Evolutionary conservation across 768 basidiomycete species (phyloP).

Genomic region (Trametes villosa): DNA sequence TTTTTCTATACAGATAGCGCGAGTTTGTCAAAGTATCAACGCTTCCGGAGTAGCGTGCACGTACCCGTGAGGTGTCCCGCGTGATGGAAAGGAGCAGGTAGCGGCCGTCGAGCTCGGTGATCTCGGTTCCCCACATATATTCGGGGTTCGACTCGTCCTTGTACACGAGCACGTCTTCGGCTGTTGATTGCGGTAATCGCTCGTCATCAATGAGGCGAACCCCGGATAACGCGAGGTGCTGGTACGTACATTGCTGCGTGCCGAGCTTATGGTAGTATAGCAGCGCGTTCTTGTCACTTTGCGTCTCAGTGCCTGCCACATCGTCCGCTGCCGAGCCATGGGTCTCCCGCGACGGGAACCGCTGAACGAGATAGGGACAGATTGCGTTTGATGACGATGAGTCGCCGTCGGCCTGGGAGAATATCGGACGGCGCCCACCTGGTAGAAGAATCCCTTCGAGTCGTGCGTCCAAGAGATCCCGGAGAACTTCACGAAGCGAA

Average conservation of each 20-base stretch:
- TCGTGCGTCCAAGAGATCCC: constrained; percentile 75
- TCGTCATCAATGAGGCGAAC: background rate
- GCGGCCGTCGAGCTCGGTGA: constrained; percentile 65
- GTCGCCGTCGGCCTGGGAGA: background rate
- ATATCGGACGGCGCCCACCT: constrained; percentile 41
- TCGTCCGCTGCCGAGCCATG: constrained; percentile 53
- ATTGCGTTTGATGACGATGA: constrained; percentile 4
- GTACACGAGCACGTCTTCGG: constrained; percentile 69
- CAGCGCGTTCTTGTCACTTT: constrained; percentile 69
- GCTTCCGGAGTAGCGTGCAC: constrained; percentile 18
- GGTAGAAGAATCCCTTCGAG: constrained; percentile 85
- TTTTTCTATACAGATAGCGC: constrained; percentile 57
- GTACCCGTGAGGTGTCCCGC: constrained; percentile 68
- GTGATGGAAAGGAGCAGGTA: constrained; percentile 59
- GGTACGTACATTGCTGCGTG: constrained; percentile 63
- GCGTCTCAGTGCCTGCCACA: constrained; percentile 60
- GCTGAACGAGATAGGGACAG: constrained; percentile 34
- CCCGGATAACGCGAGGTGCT: constrained; percentile 4
- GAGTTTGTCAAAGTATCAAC: background rate
- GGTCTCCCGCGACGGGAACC: constrained; percentile 58
- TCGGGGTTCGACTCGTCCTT: constrained; percentile 66
- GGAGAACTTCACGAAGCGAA: constrained; percentile 81
- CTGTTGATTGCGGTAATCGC: constrained; percentile 38
- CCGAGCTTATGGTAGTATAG: constrained; percentile 77
- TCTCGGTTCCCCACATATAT: constrained; percentile 61